phyloP scores from a whole-genome alignment of 169 alveolate species.

The Plasmodium coatneyi region DNA sequence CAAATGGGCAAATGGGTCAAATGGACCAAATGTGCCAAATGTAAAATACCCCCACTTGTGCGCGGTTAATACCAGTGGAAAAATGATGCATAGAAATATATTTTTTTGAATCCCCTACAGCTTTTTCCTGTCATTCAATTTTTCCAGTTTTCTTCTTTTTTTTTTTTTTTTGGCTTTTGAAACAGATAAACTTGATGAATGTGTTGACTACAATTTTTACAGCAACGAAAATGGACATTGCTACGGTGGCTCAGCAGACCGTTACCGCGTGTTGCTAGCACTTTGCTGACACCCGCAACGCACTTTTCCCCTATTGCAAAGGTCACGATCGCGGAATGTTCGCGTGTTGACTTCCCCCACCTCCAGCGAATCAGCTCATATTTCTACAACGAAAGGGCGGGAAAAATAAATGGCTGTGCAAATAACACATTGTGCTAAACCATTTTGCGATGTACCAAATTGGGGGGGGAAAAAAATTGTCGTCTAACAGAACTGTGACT shows the following conservation, averaged over 20 bases:
- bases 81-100: background rate
- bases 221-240: background rate
- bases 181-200: background rate
- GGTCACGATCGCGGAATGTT: background rate
- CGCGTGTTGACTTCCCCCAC: background rate
- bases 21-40: background rate
- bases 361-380: background rate
- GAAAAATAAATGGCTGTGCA: conserved; percentile 7
- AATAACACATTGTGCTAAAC: conserved; percentile 14
- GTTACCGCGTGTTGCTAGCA: background rate
- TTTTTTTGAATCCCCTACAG: background rate
- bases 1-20: background rate
- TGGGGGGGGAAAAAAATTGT: background rate
- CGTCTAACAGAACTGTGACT: conserved; percentile 10
- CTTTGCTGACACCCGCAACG: background rate
- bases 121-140: background rate
- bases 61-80: background rate
- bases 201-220: conserved; percentile 10
- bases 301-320: background rate
- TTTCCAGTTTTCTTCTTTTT: background rate
- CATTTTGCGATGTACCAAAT: background rate
- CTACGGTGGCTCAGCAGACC: background rate
- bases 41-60: background rate
- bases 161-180: background rate
- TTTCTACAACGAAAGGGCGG: conserved; percentile 17